Evolutionary conservation across 495 filamentous ascomycete genomes (phyloP), one percentile per base, ranked within the genome.

Genomic region (Daldinia childiae): DNA sequence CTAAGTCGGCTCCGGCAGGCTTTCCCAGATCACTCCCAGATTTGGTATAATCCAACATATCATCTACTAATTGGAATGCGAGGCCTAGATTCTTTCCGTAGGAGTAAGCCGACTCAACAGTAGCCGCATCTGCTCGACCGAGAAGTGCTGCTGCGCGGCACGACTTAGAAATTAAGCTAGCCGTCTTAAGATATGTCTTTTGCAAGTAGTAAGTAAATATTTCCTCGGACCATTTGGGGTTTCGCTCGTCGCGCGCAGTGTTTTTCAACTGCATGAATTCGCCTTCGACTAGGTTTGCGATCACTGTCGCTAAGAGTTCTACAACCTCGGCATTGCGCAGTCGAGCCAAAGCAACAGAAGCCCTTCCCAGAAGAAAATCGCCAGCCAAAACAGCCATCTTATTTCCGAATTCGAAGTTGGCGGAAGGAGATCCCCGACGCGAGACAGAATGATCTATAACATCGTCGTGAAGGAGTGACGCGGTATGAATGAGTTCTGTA

Each of bases 241-340:
- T 89, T 63, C 84, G 79, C 80, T 97, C 95, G 74, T 98, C 95
- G 64, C 88, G 86, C 19, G 90, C 91, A 3, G 95, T 98, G 81
- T 99, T 99, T 81, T 97, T 95, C 60, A 99, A 84, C 82, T 99
- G 95, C 94, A 98, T 98, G 84, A 99, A 97, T 79, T 99, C 95
- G 69, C 95, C 95, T 81, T 99, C 96, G 26, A 99, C 95, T 21
- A 99, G 83, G 71, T 99, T 98, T 32, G 96, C 94, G 72, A 99
- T 97, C 27, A 98, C 95, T 4, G 94, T 98, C 8, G 95, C 94
- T 58, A 99, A 81, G 7, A 99, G 87, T 81, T 99, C 95, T 6
- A 92, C 93, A 0, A 98, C 95, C 79, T 99, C 95, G 36, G 94
- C 91, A 70, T 98, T 91, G 9, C 96, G 88, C 63, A 99, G 80